These are phyloP conservation scores for Debaryomyces fabryi DNA, from an alignment of 1,139 yeast species.

Conservation along the genomic window DNA sequence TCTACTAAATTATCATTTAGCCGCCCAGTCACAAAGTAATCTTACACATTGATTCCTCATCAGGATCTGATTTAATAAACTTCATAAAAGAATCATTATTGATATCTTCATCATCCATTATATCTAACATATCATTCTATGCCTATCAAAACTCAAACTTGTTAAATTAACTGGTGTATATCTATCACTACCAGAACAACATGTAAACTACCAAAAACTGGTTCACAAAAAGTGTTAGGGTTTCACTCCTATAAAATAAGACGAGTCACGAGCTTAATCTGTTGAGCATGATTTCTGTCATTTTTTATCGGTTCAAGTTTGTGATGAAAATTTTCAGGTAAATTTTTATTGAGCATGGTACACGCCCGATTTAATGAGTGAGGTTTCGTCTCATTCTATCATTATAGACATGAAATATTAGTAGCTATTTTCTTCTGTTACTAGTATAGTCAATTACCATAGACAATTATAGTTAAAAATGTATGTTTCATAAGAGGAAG, in stretches of 20 bases:
- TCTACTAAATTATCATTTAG: conserved; percentile 4
- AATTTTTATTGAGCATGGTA: conserved; percentile 4
- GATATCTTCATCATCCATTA: conserved; percentile 1
- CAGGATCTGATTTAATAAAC: conserved; percentile 7
- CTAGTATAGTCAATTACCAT: conserved; percentile 5
- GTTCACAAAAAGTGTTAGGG: conserved; percentile 7
- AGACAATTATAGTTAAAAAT: conserved; percentile 6
- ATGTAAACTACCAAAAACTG: not conserved
- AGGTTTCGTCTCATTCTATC: conserved; percentile 4
- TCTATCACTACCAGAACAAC: not conserved
- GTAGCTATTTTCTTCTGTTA: conserved; percentile 4
- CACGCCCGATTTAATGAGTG: conserved; percentile 1
- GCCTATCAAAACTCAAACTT: not conserved
- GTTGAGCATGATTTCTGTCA: not conserved
- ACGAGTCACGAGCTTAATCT: not conserved
- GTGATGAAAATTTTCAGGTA: not conserved
- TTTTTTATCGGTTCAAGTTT: not conserved
- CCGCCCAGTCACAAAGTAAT: conserved; percentile 6
- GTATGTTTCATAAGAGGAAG: not conserved
- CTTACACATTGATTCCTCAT: conserved; percentile 5
- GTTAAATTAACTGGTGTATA: not conserved
- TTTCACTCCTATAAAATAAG: not conserved
- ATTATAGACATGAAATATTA: conserved; percentile 5
- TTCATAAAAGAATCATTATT: conserved; percentile 5
- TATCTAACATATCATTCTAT: not conserved